Conservation (phyloP, 305 asterid genomes). For the Petunia hybrid region DNA sequence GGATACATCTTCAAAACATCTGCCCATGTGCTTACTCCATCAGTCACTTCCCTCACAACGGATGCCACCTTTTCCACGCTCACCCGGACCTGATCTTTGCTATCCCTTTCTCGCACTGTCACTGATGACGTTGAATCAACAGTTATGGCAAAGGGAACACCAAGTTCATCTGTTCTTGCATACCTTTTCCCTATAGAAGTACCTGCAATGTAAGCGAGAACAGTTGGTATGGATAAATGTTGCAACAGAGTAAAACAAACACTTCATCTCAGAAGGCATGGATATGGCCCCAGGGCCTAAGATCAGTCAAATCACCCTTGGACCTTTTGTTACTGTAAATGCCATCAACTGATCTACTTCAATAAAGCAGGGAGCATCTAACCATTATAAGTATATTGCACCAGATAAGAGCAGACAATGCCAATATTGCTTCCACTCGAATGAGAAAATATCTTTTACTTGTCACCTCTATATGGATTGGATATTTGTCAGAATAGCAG, state of each 20-base stretch:
- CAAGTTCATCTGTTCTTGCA: conserved; percentile 55
- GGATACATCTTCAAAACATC: conserved; percentile 44
- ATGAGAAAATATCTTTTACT: not conserved
- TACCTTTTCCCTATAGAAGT: conserved; percentile 51
- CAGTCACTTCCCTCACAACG: conserved; percentile 44
- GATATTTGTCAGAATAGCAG: not conserved
- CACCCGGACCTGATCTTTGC: conserved; percentile 49
- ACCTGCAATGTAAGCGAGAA: conserved; percentile 33
- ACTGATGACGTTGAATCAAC: conserved; percentile 48
- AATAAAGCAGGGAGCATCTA: not conserved
- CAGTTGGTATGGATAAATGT: conserved; percentile 16
- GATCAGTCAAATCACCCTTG: conserved; percentile 1
- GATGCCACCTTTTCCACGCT: conserved; percentile 45
- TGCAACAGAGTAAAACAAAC: not conserved
- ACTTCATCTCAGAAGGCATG: not conserved
- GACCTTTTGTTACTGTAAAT: not conserved
- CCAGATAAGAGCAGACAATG: conserved; percentile 4
- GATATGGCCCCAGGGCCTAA: not conserved
- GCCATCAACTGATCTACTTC: not conserved
- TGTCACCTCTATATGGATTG: not conserved
- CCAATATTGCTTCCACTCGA: conserved; percentile 6
- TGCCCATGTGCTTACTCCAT: conserved; percentile 40
- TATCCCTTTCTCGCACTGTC: conserved; percentile 50
- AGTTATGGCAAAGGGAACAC: conserved; percentile 53
- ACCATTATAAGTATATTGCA: not conserved